Evolutionary conservation across 208 protist species (phyloP), one percentile per base, ranked within the genome.

Genomic region (Acanthamoeba healyi): DNA sequence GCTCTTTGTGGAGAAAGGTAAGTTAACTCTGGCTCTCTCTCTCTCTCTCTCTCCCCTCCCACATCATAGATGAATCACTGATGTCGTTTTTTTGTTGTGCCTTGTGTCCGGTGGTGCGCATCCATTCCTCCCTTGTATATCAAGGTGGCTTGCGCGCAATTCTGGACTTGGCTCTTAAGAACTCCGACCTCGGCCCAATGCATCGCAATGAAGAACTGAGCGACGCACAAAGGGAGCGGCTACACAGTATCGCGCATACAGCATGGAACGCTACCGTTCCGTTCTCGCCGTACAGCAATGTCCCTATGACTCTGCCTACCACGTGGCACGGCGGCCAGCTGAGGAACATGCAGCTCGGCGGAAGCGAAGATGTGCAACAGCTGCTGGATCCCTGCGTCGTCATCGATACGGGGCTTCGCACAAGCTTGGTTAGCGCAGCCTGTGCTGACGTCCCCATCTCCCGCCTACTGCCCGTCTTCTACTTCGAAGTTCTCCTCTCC

Each of bases 401-500:
- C 17, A 24, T 26, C 34, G 58, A 90, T 2, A 46, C n/a, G 4
- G 56, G 34, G 15, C 19, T 90, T 14, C 74, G 74, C 32, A 36
- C 44, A 10, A 24, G n/a, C n/a, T 26, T 26, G 40, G 19, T 70
- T 22, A 63, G 63, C 65, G 10, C 24, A 29, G 88, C 65, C 63
- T 82, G 88, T 24, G 26, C 65, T 9, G 65, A 93, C 51, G 40
- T 81, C 26, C 46, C 88, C 49, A 38, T 93, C 46, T 44, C 58
- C 5, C 29, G 46, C 51, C 32, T 81, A 19, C 17, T 93, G 88
- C 88, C 88, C 67, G 12, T 93, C 38, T 93, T 81, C 42, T 93
- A 93, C 63, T 93, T 93, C 51, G 88, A 93, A 26, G 88, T 93
- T 12, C 42, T 77, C 15, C 29, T 93, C n/a, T 51, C 88, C 19